Percentiles rank a stretch among this genome's conserved stretches.
Evolutionary conservation across 208 protist genomes (phyloP).

Genomic region (Trypanosoma melophagium): DNA sequence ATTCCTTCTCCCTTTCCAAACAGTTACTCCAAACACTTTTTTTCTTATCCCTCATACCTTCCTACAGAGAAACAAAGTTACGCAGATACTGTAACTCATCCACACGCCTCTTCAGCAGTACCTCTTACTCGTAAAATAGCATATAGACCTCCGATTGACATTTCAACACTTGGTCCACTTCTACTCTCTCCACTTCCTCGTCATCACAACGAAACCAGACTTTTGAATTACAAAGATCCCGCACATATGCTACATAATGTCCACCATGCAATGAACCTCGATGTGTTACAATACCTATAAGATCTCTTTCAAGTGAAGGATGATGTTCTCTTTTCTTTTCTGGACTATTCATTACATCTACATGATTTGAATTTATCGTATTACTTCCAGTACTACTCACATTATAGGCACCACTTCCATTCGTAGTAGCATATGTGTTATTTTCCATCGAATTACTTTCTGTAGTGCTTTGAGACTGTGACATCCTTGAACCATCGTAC

Average conservation of each 20-base stretch:
- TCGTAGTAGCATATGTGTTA: background rate
- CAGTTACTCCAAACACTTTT: background rate
- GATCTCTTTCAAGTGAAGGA: conserved; percentile 44
- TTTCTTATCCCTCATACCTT: too few relatives aligned
- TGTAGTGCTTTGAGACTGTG: conserved; percentile 10
- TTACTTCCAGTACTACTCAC: background rate
- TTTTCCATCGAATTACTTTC: background rate
- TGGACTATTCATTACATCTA: background rate
- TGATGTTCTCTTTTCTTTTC: background rate
- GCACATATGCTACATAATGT: conserved; percentile 89
- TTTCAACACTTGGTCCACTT: conserved; percentile 53
- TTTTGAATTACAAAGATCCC: conserved; percentile 42
- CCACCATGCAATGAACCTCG: conserved; percentile 79
- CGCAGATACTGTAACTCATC: background rate
- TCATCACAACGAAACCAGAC: conserved; percentile 90
- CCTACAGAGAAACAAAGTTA: too few relatives aligned
- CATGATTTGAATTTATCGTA: too few relatives aligned
- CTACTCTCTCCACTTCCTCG: conserved; percentile 70
- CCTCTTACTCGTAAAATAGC: conserved; percentile 77
- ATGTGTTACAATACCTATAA: conserved; percentile 84
- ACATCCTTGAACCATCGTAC: conserved; percentile 6
- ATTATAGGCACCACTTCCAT: background rate
- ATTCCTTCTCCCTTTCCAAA: background rate
- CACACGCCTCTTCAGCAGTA: background rate
- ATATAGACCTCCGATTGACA: conserved; percentile 73